These are phyloP conservation scores for Trichoderma sp. DNA, from an alignment of 2,329 filamentous ascomycete genomes.

Conservation along the genomic window DNA sequence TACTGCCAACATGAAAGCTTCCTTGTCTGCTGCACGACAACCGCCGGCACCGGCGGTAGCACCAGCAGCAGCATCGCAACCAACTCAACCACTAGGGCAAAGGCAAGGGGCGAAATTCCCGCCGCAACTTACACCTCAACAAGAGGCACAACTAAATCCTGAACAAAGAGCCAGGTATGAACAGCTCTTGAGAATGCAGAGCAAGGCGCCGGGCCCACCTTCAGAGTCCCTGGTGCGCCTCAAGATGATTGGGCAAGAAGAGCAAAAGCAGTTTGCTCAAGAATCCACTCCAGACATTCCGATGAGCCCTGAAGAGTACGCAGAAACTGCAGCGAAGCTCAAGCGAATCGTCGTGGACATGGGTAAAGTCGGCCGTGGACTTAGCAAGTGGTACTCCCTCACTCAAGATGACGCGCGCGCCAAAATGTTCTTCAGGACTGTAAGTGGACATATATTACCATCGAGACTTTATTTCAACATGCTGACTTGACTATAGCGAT, in stretches of 20 bases:
- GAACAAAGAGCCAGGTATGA: conserved; percentile 54
- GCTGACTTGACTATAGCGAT: conserved; percentile 53
- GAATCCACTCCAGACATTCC: conserved; percentile 51
- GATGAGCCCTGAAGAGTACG: conserved; percentile 51
- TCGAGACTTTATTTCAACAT: neutral
- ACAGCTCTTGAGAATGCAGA: conserved; percentile 39
- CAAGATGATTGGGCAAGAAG: conserved; percentile 46
- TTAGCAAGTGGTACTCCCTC: conserved; percentile 54
- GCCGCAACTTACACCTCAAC: conserved; percentile 38
- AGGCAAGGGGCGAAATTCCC: conserved; percentile 34
- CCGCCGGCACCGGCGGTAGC: conserved; percentile 23
- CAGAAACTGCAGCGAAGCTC: conserved; percentile 51
- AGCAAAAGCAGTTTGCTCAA: conserved; percentile 44
- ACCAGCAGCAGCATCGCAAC: conserved; percentile 35
- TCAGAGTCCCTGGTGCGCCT: conserved; percentile 40
- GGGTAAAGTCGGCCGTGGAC: conserved; percentile 48
- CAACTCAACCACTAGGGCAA: conserved; percentile 30
- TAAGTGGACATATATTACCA: conserved; percentile 42
- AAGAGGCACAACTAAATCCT: conserved; percentile 47
- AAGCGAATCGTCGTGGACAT: conserved; percentile 48
- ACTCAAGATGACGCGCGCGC: conserved; percentile 55
- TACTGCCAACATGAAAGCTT: conserved; percentile 32
- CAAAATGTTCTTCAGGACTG: conserved; percentile 57
- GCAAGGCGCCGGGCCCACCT: conserved; percentile 30
- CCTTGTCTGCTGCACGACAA: conserved; percentile 29